A percentile compares a stretch with the other conserved stretches of the same genome.
Conservation (phyloP, 768 basidiomycete species). For the Kwoniella sp. region DNA sequence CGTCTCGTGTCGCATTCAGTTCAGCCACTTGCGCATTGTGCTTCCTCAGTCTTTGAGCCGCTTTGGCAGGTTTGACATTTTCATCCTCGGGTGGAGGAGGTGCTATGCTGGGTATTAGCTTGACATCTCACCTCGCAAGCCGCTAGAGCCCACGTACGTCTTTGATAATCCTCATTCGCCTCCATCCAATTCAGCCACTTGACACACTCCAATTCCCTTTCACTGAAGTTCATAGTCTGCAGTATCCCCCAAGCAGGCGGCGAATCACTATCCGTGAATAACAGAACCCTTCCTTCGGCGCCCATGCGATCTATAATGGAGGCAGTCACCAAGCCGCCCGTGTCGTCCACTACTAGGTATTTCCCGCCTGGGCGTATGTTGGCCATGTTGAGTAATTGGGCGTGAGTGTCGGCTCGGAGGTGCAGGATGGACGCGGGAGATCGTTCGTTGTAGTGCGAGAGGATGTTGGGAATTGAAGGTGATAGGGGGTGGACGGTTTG, state of each 20-base stretch:
- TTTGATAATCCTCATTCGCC: constrained; percentile 71
- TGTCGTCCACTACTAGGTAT: constrained; percentile 87
- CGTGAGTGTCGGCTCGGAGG: constrained; percentile 81
- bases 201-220: constrained; percentile 61
- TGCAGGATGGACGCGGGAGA: constrained; percentile 73
- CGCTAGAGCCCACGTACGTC: constrained; percentile 34
- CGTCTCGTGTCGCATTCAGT: constrained; percentile 69
- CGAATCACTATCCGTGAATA: constrained; percentile 85
- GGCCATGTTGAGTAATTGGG: constrained; percentile 81
- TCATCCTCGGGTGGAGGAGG: constrained; percentile 43
- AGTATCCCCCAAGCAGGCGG: constrained; percentile 88
- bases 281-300: constrained; percentile 77
- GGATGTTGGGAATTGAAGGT: constrained; percentile 82
- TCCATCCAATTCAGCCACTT: constrained; percentile 82
- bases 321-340: constrained; percentile 82
- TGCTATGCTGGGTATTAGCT: no score
- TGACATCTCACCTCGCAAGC: background rate
- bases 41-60: constrained; percentile 59
- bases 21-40: constrained; percentile 71
- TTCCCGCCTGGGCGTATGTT: constrained; percentile 84
- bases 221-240: constrained; percentile 80
- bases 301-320: constrained; percentile 84
- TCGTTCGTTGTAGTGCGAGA: constrained; percentile 84
- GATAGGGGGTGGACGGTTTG: constrained; percentile 85
- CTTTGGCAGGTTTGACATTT: constrained; percentile 31